phyloP scores from a whole-genome alignment of 257 asterid genomes.

The Ajuga chamaepitys region DNA sequence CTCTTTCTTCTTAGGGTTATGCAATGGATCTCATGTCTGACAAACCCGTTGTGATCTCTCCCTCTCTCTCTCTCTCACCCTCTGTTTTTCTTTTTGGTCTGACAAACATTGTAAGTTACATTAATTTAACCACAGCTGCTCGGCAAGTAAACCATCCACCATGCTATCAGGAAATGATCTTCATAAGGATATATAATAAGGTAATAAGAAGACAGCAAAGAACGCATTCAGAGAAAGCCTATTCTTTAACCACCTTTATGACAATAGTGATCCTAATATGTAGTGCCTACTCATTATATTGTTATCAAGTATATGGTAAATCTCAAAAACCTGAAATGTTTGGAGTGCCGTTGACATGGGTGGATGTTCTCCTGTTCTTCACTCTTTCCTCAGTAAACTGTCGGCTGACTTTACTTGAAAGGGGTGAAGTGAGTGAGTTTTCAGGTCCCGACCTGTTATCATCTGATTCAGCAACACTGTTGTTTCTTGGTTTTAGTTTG shows the following conservation, averaged over 20 bases:
- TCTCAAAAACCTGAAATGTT: conserved; percentile 28
- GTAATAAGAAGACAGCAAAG: not conserved
- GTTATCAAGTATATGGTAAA: not conserved
- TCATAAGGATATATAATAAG: no score
- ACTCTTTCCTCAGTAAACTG: conserved; percentile 10
- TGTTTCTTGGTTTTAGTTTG: conserved; percentile 12
- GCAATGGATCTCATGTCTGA: no score
- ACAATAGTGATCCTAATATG: not conserved
- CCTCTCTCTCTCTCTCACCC: no score
- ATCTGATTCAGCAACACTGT: conserved; percentile 1
- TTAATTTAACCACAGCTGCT: no score
- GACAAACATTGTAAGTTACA: no score
- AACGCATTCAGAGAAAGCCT: not conserved
- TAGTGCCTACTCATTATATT: not conserved
- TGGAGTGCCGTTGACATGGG: conserved; percentile 20
- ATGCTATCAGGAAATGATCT: no score
- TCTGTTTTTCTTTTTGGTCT: no score
- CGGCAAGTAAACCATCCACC: no score
- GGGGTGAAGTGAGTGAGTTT: not conserved
- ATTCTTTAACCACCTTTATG: not conserved
- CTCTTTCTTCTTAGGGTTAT: no score
- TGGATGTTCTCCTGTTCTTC: not conserved
- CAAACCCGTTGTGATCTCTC: no score
- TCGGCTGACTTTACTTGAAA: not conserved
- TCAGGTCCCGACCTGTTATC: conserved; percentile 5